These are phyloP conservation scores for Marasmius oreades DNA, from an alignment of 1,284 basidiomycete species.

Conservation along the genomic window DNA sequence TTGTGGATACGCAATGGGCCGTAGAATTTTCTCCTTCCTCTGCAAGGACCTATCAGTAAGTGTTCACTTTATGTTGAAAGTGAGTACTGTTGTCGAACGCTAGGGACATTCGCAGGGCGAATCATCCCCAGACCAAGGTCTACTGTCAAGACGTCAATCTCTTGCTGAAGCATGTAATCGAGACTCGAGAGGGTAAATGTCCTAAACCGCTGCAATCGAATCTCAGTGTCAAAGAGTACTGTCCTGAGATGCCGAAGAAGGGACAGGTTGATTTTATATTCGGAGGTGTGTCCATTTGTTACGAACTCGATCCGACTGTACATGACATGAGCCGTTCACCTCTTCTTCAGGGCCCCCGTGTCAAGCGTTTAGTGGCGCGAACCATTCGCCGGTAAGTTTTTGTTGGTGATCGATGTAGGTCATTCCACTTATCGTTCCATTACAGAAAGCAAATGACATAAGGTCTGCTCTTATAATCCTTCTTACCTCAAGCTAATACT, in stretches of 20 bases:
- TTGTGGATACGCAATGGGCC: constrained; percentile 62
- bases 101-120: constrained; percentile 36
- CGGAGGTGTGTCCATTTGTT: constrained; percentile 45
- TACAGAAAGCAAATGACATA: constrained; percentile 54
- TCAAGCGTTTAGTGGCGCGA: constrained; percentile 63
- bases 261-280: constrained; percentile 68
- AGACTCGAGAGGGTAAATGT: constrained; percentile 36
- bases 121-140: constrained; percentile 53
- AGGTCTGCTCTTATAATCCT: constrained; percentile 33
- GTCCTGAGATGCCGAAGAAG: constrained; percentile 49
- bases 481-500: not conserved
- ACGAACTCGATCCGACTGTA: constrained; percentile 3
- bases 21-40: constrained; percentile 63
- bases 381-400: constrained; percentile 47
- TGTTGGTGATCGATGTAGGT: not conserved
- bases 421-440: constrained; percentile 5
- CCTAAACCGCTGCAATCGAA: constrained; percentile 15
- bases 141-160: constrained; percentile 63
- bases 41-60: constrained; percentile 55
- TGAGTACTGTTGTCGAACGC: constrained; percentile 1
- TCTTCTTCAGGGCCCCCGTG: constrained; percentile 57
- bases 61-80: constrained; percentile 1
- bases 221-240: constrained; percentile 1
- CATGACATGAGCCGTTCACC: too few species aligned
- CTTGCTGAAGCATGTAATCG: constrained; percentile 56